Evolutionary conservation across 768 basidiomycete genomes (phyloP), one percentile per base, ranked within the genome.

Genomic region (Postia placenta): DNA sequence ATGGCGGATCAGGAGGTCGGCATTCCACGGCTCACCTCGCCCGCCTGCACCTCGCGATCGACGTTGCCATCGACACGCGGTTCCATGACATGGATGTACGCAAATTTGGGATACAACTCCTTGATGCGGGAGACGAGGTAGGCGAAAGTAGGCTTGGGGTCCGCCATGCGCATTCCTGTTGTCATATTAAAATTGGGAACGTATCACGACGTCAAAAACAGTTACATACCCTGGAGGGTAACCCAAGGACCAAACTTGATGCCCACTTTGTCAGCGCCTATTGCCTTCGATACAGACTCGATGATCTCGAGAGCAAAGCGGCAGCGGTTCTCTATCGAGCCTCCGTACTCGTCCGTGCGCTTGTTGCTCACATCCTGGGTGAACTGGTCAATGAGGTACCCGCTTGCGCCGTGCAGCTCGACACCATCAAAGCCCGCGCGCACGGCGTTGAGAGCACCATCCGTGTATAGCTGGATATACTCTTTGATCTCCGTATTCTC

Each of bases 111-210:
- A 52, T 72, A 68, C 2, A 47, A 47, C 7, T 59, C 46, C 24
- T 60, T 62, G 14, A 85, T 54, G 25, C 68, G 47, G 1, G 63
- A 46, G 25, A 75, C 69, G 33, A 83, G 51, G 58, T 80, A 69
- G 0, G 67, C 54, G 65, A 78, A 85, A 3, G 77, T 76, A 0
- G 80, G 76, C 2, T 72, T 63, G 0, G 81, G 81, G 46, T 83
- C 70, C 1, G 55, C 47, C 75, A 79, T 78, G 3, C 67, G 61
- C 77, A 83, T 79, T 38, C 60, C 62, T 71, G 30, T 33, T 7
- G 30, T 7, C 30, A 15, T 4, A 36, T 11, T n/a, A 47, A 2
- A 19, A n/a, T n/a, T n/a, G n/a, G n/a, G n/a, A n/a, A n/a, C n/a
- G n/a, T n/a, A n/a, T n/a, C n/a, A n/a, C n/a, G n/a, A n/a, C n/a